Percentiles rank a stretch among this genome's conserved stretches.
These are phyloP conservation scores for Ceratocystis colombiana DNA, from an alignment of 2,329 filamentous ascomycete genomes.

Conservation along the genomic window DNA sequence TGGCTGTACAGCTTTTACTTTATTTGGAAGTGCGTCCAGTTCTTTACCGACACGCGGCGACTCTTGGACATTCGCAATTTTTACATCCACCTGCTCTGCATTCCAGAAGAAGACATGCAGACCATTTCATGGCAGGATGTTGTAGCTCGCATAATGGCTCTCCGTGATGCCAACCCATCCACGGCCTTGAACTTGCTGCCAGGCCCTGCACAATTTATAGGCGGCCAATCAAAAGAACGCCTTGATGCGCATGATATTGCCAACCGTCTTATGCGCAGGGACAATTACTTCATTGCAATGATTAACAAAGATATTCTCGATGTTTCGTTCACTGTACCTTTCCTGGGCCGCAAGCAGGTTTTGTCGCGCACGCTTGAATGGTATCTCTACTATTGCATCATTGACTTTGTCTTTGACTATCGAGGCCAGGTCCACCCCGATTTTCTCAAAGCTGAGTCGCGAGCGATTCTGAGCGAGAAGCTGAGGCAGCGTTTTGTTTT, in stretches of 20 bases:
- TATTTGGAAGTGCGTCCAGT: slow-evolving; percentile 67
- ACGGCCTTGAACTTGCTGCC: slow-evolving; percentile 52
- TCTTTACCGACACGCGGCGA: slow-evolving; percentile 61
- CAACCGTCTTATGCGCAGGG: slow-evolving; percentile 88
- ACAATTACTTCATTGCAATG: slow-evolving; percentile 93
- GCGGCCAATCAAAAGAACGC: slow-evolving; percentile 82
- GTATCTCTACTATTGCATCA: slow-evolving; percentile 80
- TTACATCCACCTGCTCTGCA: slow-evolving; percentile 69
- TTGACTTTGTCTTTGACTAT: slow-evolving; percentile 89
- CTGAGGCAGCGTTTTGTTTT: slow-evolving; percentile 70
- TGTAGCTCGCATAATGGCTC: slow-evolving; percentile 70
- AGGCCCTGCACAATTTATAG: slow-evolving; percentile 49
- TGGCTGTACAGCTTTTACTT: slow-evolving; percentile 84
- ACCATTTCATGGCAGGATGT: slow-evolving; percentile 91
- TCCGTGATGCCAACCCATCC: slow-evolving; percentile 77
- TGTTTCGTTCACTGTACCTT: slow-evolving; percentile 74
- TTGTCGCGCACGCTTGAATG: slow-evolving; percentile 86
- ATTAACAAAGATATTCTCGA: slow-evolving; percentile 96
- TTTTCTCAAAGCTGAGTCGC: slow-evolving; percentile 74
- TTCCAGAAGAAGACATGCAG: slow-evolving; percentile 77
- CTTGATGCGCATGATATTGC: slow-evolving; percentile 96
- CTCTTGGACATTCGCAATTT: slow-evolving; percentile 74
- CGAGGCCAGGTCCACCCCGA: slow-evolving; percentile 76
- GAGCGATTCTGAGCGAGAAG: slow-evolving; percentile 66
- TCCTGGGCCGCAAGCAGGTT: slow-evolving; percentile 65